phyloP scores from a whole-genome alignment of 2,329 filamentous ascomycete species.

The Microcyclospora tardicrescens region DNA sequence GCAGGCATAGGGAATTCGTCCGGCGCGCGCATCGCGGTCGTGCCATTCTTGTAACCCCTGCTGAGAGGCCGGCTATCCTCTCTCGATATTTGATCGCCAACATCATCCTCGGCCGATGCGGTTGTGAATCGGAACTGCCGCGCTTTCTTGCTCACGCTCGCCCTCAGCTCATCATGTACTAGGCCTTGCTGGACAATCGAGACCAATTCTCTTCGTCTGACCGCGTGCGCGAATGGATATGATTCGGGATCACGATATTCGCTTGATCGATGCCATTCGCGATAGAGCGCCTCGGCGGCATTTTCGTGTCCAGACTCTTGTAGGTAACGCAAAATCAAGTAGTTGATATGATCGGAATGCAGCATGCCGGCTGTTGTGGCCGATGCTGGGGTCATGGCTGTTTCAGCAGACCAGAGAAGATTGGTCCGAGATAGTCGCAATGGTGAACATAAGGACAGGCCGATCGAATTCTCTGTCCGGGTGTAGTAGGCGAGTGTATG shows the following conservation, averaged over 20 bases:
- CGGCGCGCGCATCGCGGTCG: constrained; percentile 8
- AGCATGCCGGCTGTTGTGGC: constrained; percentile 32
- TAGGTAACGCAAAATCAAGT: constrained; percentile 53
- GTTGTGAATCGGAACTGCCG: constrained; percentile 16
- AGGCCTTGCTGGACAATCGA: constrained; percentile 52
- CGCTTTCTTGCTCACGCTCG: constrained; percentile 12
- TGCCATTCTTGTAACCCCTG: constrained; percentile 10
- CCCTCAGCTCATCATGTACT: constrained; percentile 29
- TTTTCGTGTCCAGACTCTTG: constrained; percentile 25
- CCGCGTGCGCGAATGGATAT: constrained; percentile 47
- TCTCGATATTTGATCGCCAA: background rate
- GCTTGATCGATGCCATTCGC: constrained; percentile 43
- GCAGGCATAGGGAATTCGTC: constrained; percentile 22
- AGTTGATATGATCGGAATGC: constrained; percentile 52
- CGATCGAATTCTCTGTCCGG: too few relatives aligned
- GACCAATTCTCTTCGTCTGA: constrained; percentile 47
- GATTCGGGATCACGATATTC: constrained; percentile 40
- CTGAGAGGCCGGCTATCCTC: constrained; percentile 5
- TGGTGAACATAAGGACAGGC: too few relatives aligned
- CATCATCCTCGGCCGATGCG: constrained; percentile 1
- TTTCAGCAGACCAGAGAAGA: too few relatives aligned
- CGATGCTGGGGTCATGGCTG: constrained; percentile 4
- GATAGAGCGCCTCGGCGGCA: constrained; percentile 43
- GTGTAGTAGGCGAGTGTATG: too few relatives aligned
- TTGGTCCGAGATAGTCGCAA: too few relatives aligned